Base-by-base conservation (phyloP, 495 filamentous ascomycete genomes). In the Lichina pygmaea region DNA sequence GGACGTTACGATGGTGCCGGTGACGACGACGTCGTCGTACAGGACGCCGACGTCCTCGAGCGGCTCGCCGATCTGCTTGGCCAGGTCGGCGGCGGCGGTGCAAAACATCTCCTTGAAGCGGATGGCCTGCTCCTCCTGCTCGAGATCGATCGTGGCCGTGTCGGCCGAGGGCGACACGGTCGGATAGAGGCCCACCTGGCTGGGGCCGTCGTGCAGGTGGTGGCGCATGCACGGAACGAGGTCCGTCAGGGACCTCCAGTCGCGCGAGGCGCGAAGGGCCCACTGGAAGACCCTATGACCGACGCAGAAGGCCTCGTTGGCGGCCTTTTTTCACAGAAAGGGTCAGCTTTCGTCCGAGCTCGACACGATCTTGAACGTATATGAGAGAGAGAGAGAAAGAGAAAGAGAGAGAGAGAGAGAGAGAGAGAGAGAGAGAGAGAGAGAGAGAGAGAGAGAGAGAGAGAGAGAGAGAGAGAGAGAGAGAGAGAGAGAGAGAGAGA, bases 71-170 rank as follows among this genome's bases (percentile, higher is more conserved):
- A 86, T 59, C 38, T 70, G 64, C 2, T 67, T 61, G 8, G 85
- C 79, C 10, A 93, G 70, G 38, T 72, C 70, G 3, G 75, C 66
- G 0, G 85, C 83, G 10, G 84, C 73, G 13, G 82, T 63, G 50
- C 83, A 92, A 59, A 93, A 93, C 6, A 81, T 65, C 47, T 89
- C 81, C n/a, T 81, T 78, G 60, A 93, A 86, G 10, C 82, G 62
- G 15, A 74, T 63, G 31, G 79, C 73, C 51, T 89, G 86, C 30
- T 15, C 43, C 16, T 32, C 43, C 5, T 8, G 30, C n/a, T n/a
- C 43, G 60, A 57, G 32, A 60, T 53, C 10, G 52, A 11, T 39
- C 8, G 33, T n/a, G 13, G 44, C 34, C 31, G 56, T 52, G 6
- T 55, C 49, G 12, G 52, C 53, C 17, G 43, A 24, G 7, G 13